Evolutionary conservation across 345 rosid genomes (phyloP), one percentile per base, ranked within the genome.

Genomic region (Melastoma malabathricum): DNA sequence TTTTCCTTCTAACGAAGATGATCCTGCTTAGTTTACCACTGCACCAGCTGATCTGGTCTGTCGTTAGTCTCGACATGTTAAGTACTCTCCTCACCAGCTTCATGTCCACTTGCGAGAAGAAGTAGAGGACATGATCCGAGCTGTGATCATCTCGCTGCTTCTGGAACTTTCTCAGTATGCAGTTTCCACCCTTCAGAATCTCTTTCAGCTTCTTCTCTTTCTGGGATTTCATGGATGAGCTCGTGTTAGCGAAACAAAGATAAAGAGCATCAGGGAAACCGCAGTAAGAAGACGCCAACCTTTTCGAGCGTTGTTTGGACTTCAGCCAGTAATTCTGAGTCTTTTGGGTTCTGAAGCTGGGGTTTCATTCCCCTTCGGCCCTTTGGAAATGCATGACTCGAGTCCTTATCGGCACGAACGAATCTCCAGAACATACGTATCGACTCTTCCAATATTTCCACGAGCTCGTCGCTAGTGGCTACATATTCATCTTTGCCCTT

Each of bases 21-120:
- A 84, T 86, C 52, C 64, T 80, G 53, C 56, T 65, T 70, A 87
- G 54, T 68, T 87, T 87, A 57, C 58, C 65, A 41, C 59, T 69
- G 59, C 96, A 92, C 98, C 98, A 92, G 10, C 74, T 31, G 43
- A 92, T 73, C 27, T 87, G 98, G 13, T 92, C 96, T 0, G 64
- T 65, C 0, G 88, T 76, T 57, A 92, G 25, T 56, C 80, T 87
- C 0, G 95, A 74, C 98, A 84, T 84, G 47, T 70, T 80, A 54
- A 92, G 67, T 16, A 82, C 95, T 39, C 98, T 87, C 47, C 87
- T 73, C 56, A 92, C 95, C 39, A 92, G 62, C 62, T 66, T 84
- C 92, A 86, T 73, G 59, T 92, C 96, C 54, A 92, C 93, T 55
- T 86, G 95, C n/a, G 86, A 82, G 66, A 92, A 84, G 69, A 92